These are phyloP conservation scores for Malus hybrid DNA, from an alignment of 331 rosid species.

Conservation along the genomic window DNA sequence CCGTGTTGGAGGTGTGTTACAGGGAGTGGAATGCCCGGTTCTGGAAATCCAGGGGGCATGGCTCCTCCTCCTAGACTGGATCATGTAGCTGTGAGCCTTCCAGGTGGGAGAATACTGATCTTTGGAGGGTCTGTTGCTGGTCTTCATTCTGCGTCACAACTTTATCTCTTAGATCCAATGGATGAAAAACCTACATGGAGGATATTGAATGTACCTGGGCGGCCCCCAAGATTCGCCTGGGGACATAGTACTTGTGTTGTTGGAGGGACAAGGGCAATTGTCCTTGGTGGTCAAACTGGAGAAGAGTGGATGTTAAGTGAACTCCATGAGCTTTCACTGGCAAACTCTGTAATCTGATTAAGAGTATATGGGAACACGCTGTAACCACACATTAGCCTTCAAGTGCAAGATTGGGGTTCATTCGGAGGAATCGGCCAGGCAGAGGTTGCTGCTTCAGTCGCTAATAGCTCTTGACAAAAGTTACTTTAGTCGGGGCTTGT, in stretches of 20 bases:
- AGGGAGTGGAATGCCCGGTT: constrained; percentile 95
- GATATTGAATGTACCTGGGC: constrained; percentile 84
- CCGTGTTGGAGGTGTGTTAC: constrained; percentile 99
- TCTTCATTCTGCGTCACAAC: constrained; percentile 98
- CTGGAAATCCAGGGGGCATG: constrained; percentile 93
- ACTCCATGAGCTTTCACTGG: constrained; percentile 93
- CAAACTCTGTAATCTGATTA: constrained; percentile 60
- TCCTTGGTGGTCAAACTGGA: constrained; percentile 97
- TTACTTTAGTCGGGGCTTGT: constrained; percentile 33
- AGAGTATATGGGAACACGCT: constrained; percentile 22
- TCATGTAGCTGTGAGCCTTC: constrained; percentile 96
- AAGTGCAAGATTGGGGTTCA: constrained; percentile 22
- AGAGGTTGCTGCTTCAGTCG: constrained; percentile 37
- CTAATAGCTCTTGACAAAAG: constrained; percentile 28
- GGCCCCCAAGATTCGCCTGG: constrained; percentile 98
- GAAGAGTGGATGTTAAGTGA: constrained; percentile 99
- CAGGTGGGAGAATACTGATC: constrained; percentile 93
- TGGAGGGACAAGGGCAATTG: constrained; percentile 97
- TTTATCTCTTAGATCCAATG: constrained; percentile 85
- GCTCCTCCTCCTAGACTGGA: constrained; percentile 99
- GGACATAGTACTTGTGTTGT: constrained; percentile 99
- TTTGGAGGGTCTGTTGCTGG: constrained; percentile 99
- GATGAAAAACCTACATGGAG: constrained; percentile 99
- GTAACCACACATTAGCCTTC: constrained; percentile 9
- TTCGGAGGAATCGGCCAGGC: constrained; percentile 21